Base-by-base conservation (phyloP, 2,329 filamentous ascomycete species). In the Mariannaea sp. region DNA sequence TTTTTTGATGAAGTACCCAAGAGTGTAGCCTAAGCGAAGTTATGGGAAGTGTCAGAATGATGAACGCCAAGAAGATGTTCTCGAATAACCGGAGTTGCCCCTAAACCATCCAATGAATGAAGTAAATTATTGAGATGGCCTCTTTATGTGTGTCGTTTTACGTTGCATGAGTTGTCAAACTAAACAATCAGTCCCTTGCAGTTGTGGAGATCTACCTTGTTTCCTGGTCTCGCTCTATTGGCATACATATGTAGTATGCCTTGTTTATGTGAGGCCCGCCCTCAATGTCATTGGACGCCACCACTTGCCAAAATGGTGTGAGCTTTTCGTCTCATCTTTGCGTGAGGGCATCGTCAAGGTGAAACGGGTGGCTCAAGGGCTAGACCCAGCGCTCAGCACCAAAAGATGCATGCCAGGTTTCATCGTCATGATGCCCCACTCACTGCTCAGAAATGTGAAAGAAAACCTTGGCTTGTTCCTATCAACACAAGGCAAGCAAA, bases 361-460 rank as follows among this genome's bases (percentile, higher is more conserved):
- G 49, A 52, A 52, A 52, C 49, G 33, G 2, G 49, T 26, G 19
- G 36, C 20, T 24, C 12, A 39, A 14, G 9, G 19, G 13, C 20
- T 20, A 24, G 30, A 27, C 4, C n/a, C n/a, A 17, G 17, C 14
- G 42, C 24, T 35, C 24, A 39, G n/a, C n/a, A 39, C 13, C 16
- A 14, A 16, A 36, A 35, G 49, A 38, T 41, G 27, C 39, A 35
- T 17, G n/a, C 42, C 35, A 30, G 27, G 49, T 53, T 53, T 53
- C 49, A 53, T 22, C 16, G 36, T 22, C 16, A 30, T 42, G 42
- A 9, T 19, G 27, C 16, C 39, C 32, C 40, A n/a, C n/a, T 33
- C 44, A 35, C 33, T 4, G 44, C 16, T 12, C 17, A 39, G 36
- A 19, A n/a, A 19, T 19, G 7, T 22, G 12, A 19, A n/a, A 22